Evolutionary conservation across 106 monocot genomes (phyloP).

Genomic region (Alisma plantagoaquatica): DNA sequence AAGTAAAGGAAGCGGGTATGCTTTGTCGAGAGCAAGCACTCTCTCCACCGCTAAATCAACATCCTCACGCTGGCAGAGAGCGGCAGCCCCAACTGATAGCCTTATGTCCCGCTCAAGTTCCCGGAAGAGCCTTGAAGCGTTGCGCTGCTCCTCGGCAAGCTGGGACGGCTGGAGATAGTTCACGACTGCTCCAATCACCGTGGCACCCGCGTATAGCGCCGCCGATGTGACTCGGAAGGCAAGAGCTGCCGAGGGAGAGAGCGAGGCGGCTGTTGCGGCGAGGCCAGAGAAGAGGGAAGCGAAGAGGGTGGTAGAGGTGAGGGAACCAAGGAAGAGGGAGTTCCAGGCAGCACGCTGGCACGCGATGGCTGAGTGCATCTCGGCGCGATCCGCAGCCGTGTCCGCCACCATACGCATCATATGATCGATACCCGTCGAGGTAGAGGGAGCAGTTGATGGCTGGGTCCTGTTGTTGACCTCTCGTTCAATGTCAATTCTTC

Average conservation of each 20-base stretch:
- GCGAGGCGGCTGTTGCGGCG: slow-evolving; percentile 5
- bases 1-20: slow-evolving; percentile 68
- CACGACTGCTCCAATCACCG: slow-evolving; percentile 29
- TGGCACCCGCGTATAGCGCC: slow-evolving; percentile 25
- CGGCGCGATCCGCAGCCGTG: slow-evolving; percentile 56
- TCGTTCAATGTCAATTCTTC: background rate
- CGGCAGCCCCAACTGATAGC: slow-evolving; percentile 9
- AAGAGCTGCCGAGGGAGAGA: background rate
- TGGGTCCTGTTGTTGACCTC: slow-evolving; percentile 20
- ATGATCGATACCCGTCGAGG: too few species aligned
- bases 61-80: slow-evolving; percentile 11
- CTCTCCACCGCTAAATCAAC: slow-evolving; percentile 43
- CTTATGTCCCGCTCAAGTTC: slow-evolving; percentile 46
- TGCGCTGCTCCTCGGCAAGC: slow-evolving; percentile 84
- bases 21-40: slow-evolving; percentile 63
- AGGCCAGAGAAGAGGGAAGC: slow-evolving; percentile 55
- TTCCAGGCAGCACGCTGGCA: slow-evolving; percentile 77
- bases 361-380: slow-evolving; percentile 78
- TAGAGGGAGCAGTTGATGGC: too few species aligned
- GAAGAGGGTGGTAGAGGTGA: slow-evolving; percentile 35
- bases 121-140: slow-evolving; percentile 60
- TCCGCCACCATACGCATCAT: too few species aligned
- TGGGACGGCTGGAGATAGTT: slow-evolving; percentile 92
- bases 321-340: slow-evolving; percentile 44
- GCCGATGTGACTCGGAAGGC: slow-evolving; percentile 42